A percentile compares a stretch with the other conserved stretches of the same genome.
Evolutionary conservation across 176 grass and related monocot species (phyloP).

Genomic region (Otatea glauca): DNA sequence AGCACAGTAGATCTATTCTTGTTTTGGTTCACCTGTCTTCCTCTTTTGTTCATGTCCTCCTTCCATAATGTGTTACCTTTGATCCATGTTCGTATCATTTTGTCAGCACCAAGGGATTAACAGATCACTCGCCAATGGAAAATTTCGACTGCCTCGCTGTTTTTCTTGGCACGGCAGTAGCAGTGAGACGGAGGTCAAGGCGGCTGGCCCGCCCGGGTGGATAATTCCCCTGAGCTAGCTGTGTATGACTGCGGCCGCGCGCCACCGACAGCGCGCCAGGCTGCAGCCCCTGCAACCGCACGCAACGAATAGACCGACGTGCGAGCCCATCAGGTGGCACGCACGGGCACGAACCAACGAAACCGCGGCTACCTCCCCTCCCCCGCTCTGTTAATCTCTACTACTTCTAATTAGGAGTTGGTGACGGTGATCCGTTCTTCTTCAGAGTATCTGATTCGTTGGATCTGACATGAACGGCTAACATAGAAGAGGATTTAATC

Average conservation of each 20-base stretch:
- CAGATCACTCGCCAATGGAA: not conserved
- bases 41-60: no score
- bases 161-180: not conserved
- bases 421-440: no score
- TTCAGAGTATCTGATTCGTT: no score
- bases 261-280: slow-evolving; percentile 49
- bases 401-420: no score
- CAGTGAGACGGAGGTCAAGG: not conserved
- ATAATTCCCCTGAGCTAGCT: not conserved
- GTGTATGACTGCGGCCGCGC: not conserved
- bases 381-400: not conserved
- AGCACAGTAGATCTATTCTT: slow-evolving; percentile 39
- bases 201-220: not conserved
- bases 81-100: not conserved
- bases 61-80: not conserved
- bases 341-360: not conserved
- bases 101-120: no score
- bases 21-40: not conserved
- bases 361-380: not conserved
- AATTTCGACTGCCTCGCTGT: not conserved
- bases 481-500: no score
- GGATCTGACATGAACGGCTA: no score
- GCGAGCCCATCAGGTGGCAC: slow-evolving; percentile 46
- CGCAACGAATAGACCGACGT: slow-evolving; percentile 59
- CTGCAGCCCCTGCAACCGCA: slow-evolving; percentile 44